These are phyloP conservation scores for Trypanosoma conorhini DNA, from an alignment of 208 protist genomes.

Conservation along the genomic window DNA sequence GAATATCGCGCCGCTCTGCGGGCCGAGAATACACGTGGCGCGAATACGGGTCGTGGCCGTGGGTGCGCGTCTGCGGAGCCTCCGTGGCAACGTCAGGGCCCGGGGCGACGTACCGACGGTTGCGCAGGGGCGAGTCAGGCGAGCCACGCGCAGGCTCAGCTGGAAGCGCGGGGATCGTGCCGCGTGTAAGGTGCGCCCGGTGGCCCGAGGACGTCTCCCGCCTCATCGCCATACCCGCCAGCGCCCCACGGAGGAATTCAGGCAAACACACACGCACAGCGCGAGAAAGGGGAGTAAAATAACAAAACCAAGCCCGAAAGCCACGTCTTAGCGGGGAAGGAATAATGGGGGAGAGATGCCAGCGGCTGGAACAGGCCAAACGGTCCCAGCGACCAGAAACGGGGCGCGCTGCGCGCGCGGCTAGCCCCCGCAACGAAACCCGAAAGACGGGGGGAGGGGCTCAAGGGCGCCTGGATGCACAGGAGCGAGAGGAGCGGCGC, in stretches of 20 bases:
- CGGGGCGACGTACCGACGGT: slow-evolving; percentile 20
- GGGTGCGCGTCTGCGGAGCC: neutral
- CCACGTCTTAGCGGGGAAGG: no score
- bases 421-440: no score
- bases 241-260: neutral
- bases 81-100: neutral
- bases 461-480: no score
- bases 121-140: neutral
- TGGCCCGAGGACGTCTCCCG: neutral
- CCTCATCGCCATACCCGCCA: neutral
- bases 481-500: no score
- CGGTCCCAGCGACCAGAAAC: no score
- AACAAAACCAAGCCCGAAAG: no score
- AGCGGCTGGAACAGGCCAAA: no score
- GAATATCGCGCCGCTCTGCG: neutral
- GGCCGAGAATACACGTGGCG: neutral
- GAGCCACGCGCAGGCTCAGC: neutral
- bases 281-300: no score
- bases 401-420: no score
- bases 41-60: neutral
- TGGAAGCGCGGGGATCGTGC: slow-evolving; percentile 1
- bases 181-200: neutral
- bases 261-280: no score
- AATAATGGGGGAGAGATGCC: no score
- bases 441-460: no score